phyloP scores from a whole-genome alignment of 108 stramenopile species.

The Nitzschia putrida region DNA sequence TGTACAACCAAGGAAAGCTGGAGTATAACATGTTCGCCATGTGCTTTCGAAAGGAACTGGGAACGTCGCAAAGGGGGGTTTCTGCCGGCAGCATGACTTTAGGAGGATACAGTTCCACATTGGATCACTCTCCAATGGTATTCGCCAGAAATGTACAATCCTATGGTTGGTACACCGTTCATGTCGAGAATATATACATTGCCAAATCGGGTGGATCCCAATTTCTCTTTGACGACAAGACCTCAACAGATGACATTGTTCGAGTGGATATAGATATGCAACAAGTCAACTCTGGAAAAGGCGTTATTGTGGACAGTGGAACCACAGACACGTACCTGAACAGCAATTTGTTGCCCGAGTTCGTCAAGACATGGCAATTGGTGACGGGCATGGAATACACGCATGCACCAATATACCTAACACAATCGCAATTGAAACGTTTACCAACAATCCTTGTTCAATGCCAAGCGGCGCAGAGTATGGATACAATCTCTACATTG shows the following conservation, averaged over 20 bases:
- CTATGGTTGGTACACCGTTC: constrained; percentile 87
- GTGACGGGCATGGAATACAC: constrained; percentile 76
- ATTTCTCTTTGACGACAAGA: constrained; percentile 28
- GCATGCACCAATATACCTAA: constrained; percentile 53
- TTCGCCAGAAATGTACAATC: constrained; percentile 73
- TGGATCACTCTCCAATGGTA: constrained; percentile 85
- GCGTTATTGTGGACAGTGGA: constrained; percentile 92
- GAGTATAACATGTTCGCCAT: constrained; percentile 81
- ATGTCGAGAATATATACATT: constrained; percentile 72
- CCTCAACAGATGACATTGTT: constrained; percentile 31
- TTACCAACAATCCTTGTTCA: constrained; percentile 83
- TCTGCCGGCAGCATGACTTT: constrained; percentile 77
- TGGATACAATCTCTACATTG: neutral
- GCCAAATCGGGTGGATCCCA: constrained; percentile 50
- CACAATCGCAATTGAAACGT: constrained; percentile 44
- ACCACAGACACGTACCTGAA: constrained; percentile 92
- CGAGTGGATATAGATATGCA: constrained; percentile 43
- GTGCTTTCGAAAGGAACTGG: constrained; percentile 82
- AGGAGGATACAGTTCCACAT: constrained; percentile 76
- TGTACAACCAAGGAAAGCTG: constrained; percentile 68
- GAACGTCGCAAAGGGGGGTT: constrained; percentile 53
- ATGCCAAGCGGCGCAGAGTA: constrained; percentile 26
- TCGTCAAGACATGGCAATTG: constrained; percentile 69
- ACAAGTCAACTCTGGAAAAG: constrained; percentile 74
- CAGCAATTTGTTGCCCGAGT: constrained; percentile 49